Base-by-base conservation (phyloP, 2,329 filamentous ascomycete species). In the Verticillium nonalfalfae region DNA sequence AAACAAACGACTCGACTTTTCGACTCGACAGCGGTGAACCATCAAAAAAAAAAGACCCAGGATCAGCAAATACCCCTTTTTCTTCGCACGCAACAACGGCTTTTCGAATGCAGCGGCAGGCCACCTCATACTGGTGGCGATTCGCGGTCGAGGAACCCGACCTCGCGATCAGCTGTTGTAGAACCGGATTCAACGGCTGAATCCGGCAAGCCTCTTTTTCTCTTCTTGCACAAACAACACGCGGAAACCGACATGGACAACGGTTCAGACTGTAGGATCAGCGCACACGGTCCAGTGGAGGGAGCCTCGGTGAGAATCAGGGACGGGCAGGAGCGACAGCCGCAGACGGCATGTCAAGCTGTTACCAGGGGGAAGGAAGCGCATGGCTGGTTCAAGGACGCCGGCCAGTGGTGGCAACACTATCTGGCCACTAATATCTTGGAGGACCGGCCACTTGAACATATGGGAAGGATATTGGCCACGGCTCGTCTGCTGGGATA, bases 41-140 rank as follows among this genome's bases (percentile, higher is more conserved):
- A 76, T 69, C 68, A n/a, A 70, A 75, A 75, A 75, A 74, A 64
- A 72, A 66, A 72, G 67, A 68, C 68, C 68, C 70, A 74, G 74
- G 73, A 75, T 75, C 75, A 74, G 74, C 73, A 61, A 62, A 63
- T 63, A 66, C 66, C 65, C 64, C 62, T 59, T 66, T 67, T 65
- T 66, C 64, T 59, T 59, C 58, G 39, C 33, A 38, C 6, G 57
- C 57, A 50, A 58, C 62, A 58, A 60, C 66, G 68, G 63, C 67
- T 69, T 68, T 67, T 21, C 40, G 21, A n/a, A 50, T 21, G 62
- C 61, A 57, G 35, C 45, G 34, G 36, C 34, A 50, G 50, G 34
- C 26, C 39, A 33, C 45, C 36, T 26, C 15, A 26, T 35, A 26
- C n/a, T n/a, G 58, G 59, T 60, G 59, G 60, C 52, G 40, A 57